A percentile compares a stretch with the other conserved stretches of the same genome.
Conservation (phyloP, 2,329 filamentous ascomycete genomes). For the Dichotomopilus funicola region DNA sequence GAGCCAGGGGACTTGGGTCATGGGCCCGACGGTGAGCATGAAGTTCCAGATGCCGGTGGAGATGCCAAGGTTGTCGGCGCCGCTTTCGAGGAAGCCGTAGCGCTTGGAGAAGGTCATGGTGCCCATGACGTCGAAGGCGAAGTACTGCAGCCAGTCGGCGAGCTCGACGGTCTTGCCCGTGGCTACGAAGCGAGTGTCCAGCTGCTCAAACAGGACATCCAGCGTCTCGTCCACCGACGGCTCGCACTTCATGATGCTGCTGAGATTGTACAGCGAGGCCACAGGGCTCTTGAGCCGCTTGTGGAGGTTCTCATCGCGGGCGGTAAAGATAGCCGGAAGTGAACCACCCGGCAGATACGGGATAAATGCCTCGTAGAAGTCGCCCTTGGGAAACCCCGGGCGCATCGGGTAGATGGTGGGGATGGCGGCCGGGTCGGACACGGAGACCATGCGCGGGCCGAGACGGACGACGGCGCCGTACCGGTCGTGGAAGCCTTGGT, state of each 20-base stretch:
- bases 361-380: no score
- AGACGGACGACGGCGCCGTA: constrained; percentile 13
- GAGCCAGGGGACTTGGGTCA: no score
- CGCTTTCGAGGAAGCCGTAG: neutral
- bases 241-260: neutral
- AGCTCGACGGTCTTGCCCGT: neutral
- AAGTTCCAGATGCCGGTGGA: neutral
- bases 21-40: neutral
- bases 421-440: constrained; percentile 3
- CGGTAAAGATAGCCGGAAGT: neutral
- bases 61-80: neutral
- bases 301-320: constrained; percentile 29
- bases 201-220: neutral
- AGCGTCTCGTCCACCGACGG: neutral
- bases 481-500: constrained; percentile 4
- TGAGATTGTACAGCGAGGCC: neutral
- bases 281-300: constrained; percentile 24
- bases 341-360: no score
- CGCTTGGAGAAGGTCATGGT: neutral
- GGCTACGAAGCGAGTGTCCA: neutral
- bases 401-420: constrained; percentile 9
- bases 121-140: neutral
- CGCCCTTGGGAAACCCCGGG: neutral
- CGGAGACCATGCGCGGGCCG: constrained; percentile 3
- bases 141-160: neutral